These are phyloP conservation scores for Penicillium paneum DNA, from an alignment of 2,329 filamentous ascomycete genomes.

Conservation along the genomic window DNA sequence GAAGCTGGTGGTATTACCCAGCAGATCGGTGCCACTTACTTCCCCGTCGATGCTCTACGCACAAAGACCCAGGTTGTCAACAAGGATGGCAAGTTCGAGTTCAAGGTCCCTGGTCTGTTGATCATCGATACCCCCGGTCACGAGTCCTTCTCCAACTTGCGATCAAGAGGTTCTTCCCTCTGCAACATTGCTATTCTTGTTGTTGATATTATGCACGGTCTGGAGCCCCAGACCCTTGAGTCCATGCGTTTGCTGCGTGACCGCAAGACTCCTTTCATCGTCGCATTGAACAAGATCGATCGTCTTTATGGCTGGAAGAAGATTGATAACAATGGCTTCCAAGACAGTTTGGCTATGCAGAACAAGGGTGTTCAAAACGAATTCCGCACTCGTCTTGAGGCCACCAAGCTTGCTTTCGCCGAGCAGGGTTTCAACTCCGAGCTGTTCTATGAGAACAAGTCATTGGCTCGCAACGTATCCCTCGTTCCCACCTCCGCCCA, in stretches of 20 bases:
- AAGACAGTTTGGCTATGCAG: slow-evolving; percentile 84
- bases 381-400: slow-evolving; percentile 82
- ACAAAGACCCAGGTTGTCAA: slow-evolving; percentile 95
- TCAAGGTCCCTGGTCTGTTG: slow-evolving; percentile 94
- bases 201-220: slow-evolving; percentile 99
- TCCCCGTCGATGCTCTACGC: slow-evolving; percentile 87
- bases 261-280: slow-evolving; percentile 94
- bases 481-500: slow-evolving; percentile 94
- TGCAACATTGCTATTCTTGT: slow-evolving; percentile 99
- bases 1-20: slow-evolving; percentile 99
- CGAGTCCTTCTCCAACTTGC: slow-evolving; percentile 99
- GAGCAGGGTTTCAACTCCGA: slow-evolving; percentile 98
- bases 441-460: slow-evolving; percentile 96
- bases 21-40: slow-evolving; percentile 99
- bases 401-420: slow-evolving; percentile 89
- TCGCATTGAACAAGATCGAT: slow-evolving; percentile 99
- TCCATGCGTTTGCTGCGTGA: slow-evolving; percentile 93
- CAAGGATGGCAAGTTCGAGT: slow-evolving; percentile 81
- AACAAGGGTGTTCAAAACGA: slow-evolving; percentile 92
- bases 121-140: slow-evolving; percentile 98
- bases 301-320: slow-evolving; percentile 99
- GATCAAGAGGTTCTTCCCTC: slow-evolving; percentile 93
- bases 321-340: slow-evolving; percentile 97
- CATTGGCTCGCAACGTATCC: slow-evolving; percentile 91
- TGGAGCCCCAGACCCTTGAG: slow-evolving; percentile 94